Evolutionary conservation across 192 early-diverging fungal genomes (phyloP), one percentile per base, ranked within the genome.

Genomic region (Rhizoclosmatium globosum): DNA sequence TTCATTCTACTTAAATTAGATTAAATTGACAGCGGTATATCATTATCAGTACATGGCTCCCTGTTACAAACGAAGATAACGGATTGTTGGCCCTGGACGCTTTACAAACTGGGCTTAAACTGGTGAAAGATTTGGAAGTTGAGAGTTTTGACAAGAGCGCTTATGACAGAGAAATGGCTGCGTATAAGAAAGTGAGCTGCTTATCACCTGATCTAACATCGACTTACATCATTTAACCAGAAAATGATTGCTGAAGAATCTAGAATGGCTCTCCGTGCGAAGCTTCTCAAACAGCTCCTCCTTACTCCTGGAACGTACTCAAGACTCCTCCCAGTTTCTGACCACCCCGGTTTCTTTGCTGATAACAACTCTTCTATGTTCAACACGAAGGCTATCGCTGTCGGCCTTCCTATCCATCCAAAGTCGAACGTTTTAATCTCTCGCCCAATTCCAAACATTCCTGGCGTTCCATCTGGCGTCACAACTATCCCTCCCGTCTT

Each of bases 401-500:
- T 90, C 17, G 83, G 85, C 31, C 77, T 90, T 44, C 89, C 89
- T 1, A 84, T 91, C 43, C 88, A 91, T 77, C 82, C 84, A 4
- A 83, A 87, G 46, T 88, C 87, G n/a, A 87, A 80, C 57, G 83
- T 91, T 2, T 84, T 83, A 2, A 57, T 91, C 2, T 86, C 85
- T 0, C 47, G 90, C 19, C 83, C 84, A 53, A 62, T 91, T 4
- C 90, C 88, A 23, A 67, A 56, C 11, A 87, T 91, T 67, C 90
- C 88, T 1, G 90, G 90, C 21, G 88, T 91, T 0, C 90, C 90
- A 2, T 59, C 45, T 3, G 85, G 65, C 17, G 84, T 82, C 3
- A 91, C 90, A 3, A 87, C 90, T 2, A 84, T 86, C 46, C 88
- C 90, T 4, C 88, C 88, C 1, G 79, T 90, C 0, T 91, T 88